phyloP scores from a whole-genome alignment of 495 filamentous ascomycete species.

The Xylaria nigripes region DNA sequence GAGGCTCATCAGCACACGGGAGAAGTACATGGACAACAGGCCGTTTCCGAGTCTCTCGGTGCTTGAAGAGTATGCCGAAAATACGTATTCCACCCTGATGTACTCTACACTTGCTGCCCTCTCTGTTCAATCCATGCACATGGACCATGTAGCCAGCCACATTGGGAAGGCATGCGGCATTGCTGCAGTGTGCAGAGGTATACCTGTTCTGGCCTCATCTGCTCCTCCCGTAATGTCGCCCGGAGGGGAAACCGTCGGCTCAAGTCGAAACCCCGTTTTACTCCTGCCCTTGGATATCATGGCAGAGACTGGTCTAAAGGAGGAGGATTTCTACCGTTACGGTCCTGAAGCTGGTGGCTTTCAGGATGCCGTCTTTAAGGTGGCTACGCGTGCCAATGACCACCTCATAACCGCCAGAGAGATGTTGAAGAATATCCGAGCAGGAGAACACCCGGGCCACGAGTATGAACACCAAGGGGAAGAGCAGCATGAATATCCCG shows the following conservation, averaged over 20 bases:
- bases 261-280: slow-evolving; percentile 33
- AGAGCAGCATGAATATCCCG: slow-evolving; percentile 61
- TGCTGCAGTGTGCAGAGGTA: slow-evolving; percentile 67
- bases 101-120: slow-evolving; percentile 77
- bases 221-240: slow-evolving; percentile 44
- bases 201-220: slow-evolving; percentile 78
- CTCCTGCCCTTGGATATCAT: slow-evolving; percentile 83
- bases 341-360: slow-evolving; percentile 69
- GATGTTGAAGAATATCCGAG: slow-evolving; percentile 72
- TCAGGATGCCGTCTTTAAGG: slow-evolving; percentile 80
- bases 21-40: slow-evolving; percentile 73
- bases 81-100: slow-evolving; percentile 87
- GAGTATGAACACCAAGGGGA: slow-evolving; percentile 80
- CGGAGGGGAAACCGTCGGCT: slow-evolving; percentile 27
- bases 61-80: slow-evolving; percentile 83
- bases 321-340: slow-evolving; percentile 81
- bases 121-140: slow-evolving; percentile 67
- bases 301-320: slow-evolving; percentile 66
- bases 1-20: slow-evolving; percentile 67
- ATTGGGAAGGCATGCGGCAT: slow-evolving; percentile 92
- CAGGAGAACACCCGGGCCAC: slow-evolving; percentile 66
- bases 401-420: slow-evolving; percentile 89
- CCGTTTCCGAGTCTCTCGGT: slow-evolving; percentile 66
- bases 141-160: slow-evolving; percentile 88
- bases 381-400: slow-evolving; percentile 89